A percentile compares a stretch with the other conserved stretches of the same genome.
Evolutionary conservation across 2,329 filamentous ascomycete genomes (phyloP).

Genomic region (Trichoderma guizhouense): DNA sequence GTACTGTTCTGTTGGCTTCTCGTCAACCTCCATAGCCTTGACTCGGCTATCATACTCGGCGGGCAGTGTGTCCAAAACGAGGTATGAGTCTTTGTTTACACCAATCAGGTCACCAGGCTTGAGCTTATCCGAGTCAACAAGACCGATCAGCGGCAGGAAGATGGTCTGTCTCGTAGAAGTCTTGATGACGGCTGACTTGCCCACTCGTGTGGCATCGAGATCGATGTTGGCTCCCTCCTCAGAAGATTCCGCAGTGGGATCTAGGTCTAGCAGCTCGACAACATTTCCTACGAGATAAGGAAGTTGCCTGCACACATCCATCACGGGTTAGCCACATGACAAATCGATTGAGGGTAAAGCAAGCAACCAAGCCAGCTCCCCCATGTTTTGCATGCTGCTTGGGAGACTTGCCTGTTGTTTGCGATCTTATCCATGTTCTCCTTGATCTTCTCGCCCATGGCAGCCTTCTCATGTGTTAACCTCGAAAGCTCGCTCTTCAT

Average conservation of each 20-base stretch:
- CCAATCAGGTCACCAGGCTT: conserved; percentile 96
- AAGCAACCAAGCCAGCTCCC: not conserved
- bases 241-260: conserved; percentile 90
- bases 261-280: conserved; percentile 92
- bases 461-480: conserved; percentile 88
- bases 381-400: not conserved
- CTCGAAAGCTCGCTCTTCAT: conserved; percentile 98
- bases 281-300: conserved; percentile 98
- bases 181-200: conserved; percentile 99
- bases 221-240: conserved; percentile 99
- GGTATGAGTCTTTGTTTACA: conserved; percentile 98
- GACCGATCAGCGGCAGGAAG: conserved; percentile 92
- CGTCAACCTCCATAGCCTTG: conserved; percentile 99
- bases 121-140: conserved; percentile 91
- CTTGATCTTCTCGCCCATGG: conserved; percentile 98
- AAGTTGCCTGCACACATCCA: conserved; percentile 65
- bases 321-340: conserved; percentile 8
- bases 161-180: conserved; percentile 98
- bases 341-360: not conserved
- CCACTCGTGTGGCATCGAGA: conserved; percentile 90
- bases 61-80: conserved; percentile 92
- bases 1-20: conserved; percentile 99
- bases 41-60: conserved; percentile 98
- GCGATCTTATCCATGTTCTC: conserved; percentile 99
- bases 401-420: conserved; percentile 76